Percentiles rank a stretch among this genome's conserved stretches.
Conservation (phyloP, 345 rosid genomes). For the Abelmoschus esculentus region DNA sequence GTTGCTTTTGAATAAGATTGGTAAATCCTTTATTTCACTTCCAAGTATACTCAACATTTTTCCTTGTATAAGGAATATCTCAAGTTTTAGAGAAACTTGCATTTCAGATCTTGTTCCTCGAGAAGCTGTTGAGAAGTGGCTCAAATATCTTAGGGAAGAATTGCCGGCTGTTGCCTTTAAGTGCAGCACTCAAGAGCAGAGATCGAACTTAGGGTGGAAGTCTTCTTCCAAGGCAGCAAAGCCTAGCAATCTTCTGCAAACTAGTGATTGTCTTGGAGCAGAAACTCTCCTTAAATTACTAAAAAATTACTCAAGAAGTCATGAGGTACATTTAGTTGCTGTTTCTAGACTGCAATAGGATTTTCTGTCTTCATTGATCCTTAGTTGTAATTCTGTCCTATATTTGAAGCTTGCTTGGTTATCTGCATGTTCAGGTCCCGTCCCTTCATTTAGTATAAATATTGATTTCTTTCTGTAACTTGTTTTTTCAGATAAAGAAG, state of each 20-base stretch:
- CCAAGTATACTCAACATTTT: not conserved
- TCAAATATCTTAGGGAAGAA: constrained; percentile 85
- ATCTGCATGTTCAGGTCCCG: not conserved
- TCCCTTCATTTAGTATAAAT: not conserved
- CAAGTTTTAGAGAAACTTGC: not conserved
- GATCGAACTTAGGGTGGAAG: constrained; percentile 92
- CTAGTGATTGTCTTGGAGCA: constrained; percentile 98
- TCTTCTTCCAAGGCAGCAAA: constrained; percentile 58
- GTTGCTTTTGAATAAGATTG: constrained; percentile 83
- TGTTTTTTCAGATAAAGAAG: constrained; percentile 67
- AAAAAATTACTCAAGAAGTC: constrained; percentile 92
- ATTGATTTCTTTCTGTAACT: not conserved
- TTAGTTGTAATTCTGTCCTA: not conserved
- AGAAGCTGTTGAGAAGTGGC: constrained; percentile 96
- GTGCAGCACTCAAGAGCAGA: constrained; percentile 92
- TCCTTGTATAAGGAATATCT: not conserved
- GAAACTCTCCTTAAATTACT: constrained; percentile 83
- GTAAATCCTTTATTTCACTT: constrained; percentile 25
- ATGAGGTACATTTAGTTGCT: constrained; percentile 44
- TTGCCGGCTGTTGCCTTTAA: constrained; percentile 96
- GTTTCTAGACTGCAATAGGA: not conserved
- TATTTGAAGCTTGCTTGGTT: not conserved
- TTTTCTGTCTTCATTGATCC: not conserved
- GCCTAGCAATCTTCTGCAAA: constrained; percentile 63
- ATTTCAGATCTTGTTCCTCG: constrained; percentile 90